Evolutionary conservation across 306 rosid species (phyloP), one percentile per base, ranked within the genome.

Genomic region (Prunus davidiana): DNA sequence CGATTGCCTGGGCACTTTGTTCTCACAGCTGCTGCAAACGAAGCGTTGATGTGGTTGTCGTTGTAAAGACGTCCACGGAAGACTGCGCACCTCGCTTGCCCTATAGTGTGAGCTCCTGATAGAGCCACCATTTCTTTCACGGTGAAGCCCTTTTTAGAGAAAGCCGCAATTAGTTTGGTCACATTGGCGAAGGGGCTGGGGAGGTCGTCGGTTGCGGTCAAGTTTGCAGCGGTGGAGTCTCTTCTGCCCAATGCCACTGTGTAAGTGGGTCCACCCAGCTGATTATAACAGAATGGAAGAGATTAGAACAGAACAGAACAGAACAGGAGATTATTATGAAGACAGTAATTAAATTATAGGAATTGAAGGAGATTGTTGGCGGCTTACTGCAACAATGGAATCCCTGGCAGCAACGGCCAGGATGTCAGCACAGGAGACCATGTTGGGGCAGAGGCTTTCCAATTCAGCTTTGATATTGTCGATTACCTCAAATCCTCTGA

Each of bases 221-320:
- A 64, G 80, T 90, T 91, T 58, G 97, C 86, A 12, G 91, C 84
- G 47, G 91, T 86, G 30, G 97, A 83, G 79, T 91, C 97, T 81
- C 95, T 85, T 91, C 93, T 85, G 0, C 93, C 97, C 75, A 91
- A 71, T 60, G 0, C 79, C 19, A 89, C 91, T 1, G 45, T 54
- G 88, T 92, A 91, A 68, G 73, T 77, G 6, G 71, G 64, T 43
- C 93, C 95, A n/a, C 93, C 85, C 46, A 91, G 78, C 97, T 91
- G 64, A 12, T 25, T 12, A 32, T 7, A 32, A 32, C 38, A 32
- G 38, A 32, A 32, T 32, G 38, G 38, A 32, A 32, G 38, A 5
- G 38, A 32, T 32, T 32, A 32, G 38, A 32, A 32, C 0, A 32
- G 38, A 32, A 32, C 8, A 32, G 38, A 32, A 32, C 0, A 32